Conservation (phyloP, 805 yeast species). For the Wickerhamomyces strasburgensis region DNA sequence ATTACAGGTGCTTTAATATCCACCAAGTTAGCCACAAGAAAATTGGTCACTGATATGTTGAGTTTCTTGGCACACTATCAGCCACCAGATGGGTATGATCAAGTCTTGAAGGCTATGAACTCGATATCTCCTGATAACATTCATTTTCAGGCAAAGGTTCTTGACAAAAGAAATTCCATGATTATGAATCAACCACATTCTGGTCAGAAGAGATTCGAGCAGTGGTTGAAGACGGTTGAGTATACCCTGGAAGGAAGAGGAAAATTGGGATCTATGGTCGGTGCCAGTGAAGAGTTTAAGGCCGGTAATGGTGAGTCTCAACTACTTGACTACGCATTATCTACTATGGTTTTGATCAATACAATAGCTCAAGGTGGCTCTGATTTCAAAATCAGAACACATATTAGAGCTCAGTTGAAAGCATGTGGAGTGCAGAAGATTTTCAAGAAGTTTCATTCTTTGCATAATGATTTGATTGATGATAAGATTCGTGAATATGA, state of each 20-base stretch:
- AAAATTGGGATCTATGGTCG: conserved; percentile 83
- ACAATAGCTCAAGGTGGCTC: conserved; percentile 46
- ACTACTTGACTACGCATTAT: conserved; percentile 63
- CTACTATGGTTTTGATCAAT: conserved; percentile 66
- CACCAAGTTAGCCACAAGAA: conserved; percentile 69
- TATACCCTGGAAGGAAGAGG: conserved; percentile 81
- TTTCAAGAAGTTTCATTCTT: conserved; percentile 44
- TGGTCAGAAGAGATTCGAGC: conserved; percentile 49
- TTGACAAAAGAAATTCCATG: conserved; percentile 31
- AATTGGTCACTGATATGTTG: conserved; percentile 73
- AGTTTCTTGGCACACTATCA: conserved; percentile 46
- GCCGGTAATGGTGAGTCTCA: conserved; percentile 51
- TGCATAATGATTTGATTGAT: conserved; percentile 53
- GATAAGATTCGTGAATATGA: conserved; percentile 64
- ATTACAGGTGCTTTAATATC: conserved; percentile 71
- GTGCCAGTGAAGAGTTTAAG: conserved; percentile 81
- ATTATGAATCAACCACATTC: conserved; percentile 16
- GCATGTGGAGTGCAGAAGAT: conserved; percentile 52
- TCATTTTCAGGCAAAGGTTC: conserved; percentile 26
- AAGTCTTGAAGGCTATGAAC: conserved; percentile 39
- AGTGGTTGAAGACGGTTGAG: conserved; percentile 66
- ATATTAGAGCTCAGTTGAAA: conserved; percentile 54
- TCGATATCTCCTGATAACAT: conserved; percentile 25
- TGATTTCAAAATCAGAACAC: conserved; percentile 40
- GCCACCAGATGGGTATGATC: conserved; percentile 46